Evolutionary conservation across 2,329 filamentous ascomycete species (phyloP), one percentile per base, ranked within the genome.

Genomic region (Trichoderma sp.): DNA sequence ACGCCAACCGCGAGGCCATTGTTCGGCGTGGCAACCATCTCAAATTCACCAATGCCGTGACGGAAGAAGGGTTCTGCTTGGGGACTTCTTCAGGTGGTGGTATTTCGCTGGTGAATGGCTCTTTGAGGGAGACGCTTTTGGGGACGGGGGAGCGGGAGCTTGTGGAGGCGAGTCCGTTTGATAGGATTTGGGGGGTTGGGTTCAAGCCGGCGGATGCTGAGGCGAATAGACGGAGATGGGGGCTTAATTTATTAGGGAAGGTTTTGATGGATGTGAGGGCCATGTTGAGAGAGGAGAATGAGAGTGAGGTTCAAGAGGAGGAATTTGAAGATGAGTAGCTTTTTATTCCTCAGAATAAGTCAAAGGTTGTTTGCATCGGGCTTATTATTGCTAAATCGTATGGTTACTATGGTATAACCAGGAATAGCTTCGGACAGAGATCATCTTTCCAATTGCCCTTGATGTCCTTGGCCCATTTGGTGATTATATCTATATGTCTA

Each of bases 121-220:
- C 79, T 18, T 75, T 91, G 72, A 80, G 77, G 59, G 78, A 76
- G 32, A 76, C 80, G 78, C 74, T 92, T 70, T 76, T 91, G 54
- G 81, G 75, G 8, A 91, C 90, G 1, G 87, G 85, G 0, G 83
- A 87, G 5, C 79, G 84, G 56, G 85, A 89, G 76, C 74, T 92
- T 26, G 87, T 91, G 2, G 89, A 90, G 79, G 87, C 87, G 37
- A 84, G 84, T 69, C 86, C 88, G 13, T 81, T 77, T 69, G 89
- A 92, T 79, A 75, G 81, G 5, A 84, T 91, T 66, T 92, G 89
- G 90, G 90, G 89, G 1, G 80, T 92, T 56, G 90, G 90, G 6
- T 90, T 87, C 73, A 79, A 74, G 2, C 85, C 83, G 8, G 79
- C 78, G 21, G 79, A 83, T 73, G 89, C 88, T 3, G 81, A 79